Evolutionary conservation across 2,329 filamentous ascomycete species (phyloP).

Genomic region (Trichoderma sp.): DNA sequence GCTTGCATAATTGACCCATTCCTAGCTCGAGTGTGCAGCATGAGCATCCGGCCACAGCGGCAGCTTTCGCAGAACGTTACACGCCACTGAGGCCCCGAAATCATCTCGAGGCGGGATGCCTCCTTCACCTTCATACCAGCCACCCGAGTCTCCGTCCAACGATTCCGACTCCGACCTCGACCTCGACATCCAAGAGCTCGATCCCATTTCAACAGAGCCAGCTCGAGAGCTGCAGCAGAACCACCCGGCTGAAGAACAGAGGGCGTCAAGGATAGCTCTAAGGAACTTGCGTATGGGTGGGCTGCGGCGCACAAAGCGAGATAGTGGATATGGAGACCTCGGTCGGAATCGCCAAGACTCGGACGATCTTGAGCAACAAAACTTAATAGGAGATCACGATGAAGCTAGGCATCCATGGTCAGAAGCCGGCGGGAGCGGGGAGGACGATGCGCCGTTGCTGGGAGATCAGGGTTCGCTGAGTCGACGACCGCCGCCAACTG

Average conservation of each 20-base stretch:
- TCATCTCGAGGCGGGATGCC: slow-evolving; percentile 53
- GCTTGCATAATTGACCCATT: not conserved
- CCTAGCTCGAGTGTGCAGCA: slow-evolving; percentile 26
- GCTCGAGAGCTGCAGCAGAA: slow-evolving; percentile 37
- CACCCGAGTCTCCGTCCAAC: slow-evolving; percentile 64
- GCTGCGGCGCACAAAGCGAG: slow-evolving; percentile 57
- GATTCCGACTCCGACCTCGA: slow-evolving; percentile 74
- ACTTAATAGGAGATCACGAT: slow-evolving; percentile 65
- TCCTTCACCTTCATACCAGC: slow-evolving; percentile 57
- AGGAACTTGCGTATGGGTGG: slow-evolving; percentile 69
- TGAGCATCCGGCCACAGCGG: slow-evolving; percentile 28
- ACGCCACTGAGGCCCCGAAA: not conserved
- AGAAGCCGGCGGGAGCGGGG: slow-evolving; percentile 62
- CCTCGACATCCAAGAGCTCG: slow-evolving; percentile 79
- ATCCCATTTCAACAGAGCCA: slow-evolving; percentile 56
- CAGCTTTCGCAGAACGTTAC: slow-evolving; percentile 27
- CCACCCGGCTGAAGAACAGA: slow-evolving; percentile 40
- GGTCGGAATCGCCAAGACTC: slow-evolving; percentile 57
- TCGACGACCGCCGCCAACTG: slow-evolving; percentile 35
- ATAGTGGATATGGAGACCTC: slow-evolving; percentile 61
- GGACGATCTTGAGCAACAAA: slow-evolving; percentile 67
- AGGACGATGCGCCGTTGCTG: slow-evolving; percentile 72
- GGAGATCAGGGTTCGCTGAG: slow-evolving; percentile 40
- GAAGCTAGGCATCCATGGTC: slow-evolving; percentile 58
- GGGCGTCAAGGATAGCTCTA: slow-evolving; percentile 66